Base-by-base conservation (phyloP, 345 rosid genomes). In the Populus euphratica region DNA sequence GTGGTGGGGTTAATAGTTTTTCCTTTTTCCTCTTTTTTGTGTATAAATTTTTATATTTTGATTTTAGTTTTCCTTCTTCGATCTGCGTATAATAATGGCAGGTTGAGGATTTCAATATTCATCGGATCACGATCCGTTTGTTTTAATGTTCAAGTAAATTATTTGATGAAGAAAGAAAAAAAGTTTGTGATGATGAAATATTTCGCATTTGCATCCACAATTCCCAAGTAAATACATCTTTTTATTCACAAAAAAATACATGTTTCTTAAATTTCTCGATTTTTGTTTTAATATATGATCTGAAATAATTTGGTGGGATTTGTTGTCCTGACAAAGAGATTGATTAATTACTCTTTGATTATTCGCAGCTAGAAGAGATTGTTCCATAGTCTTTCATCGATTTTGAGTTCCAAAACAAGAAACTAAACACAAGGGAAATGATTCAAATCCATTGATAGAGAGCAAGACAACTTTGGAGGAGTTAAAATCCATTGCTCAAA, bases 21-120 rank as follows among this genome's bases (percentile, higher is more conserved):
- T 1, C 70, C 81, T 73, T 23, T 38, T 73, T n/a, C 47, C 54
- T 21, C 17, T 49, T 41, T 38, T 77, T 73, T 16, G 38, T 66
- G 52, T 21, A 20, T 27, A 5, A 14, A 17, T 50, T 66, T 66
- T 25, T 5, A 50, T 10, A 69, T 62, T n/a, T 68, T 69, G 21
- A 27, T 31, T 63, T 66, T 75, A 10, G 20, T 29, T 67, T 74
- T 54, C 70, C 66, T 65, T 74, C 77, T 79, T 72, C 77, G 80
- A 44, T 80, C 84, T 85, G 87, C 88, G 16, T 18, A 49, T 68
- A 77, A 84, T 78, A 62, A 74, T 63, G 72, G 89, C 89, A 85
- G 89, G 82, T 82, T 74, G 85, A 81, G 76, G 69, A 77, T 74
- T 79, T 74, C 35, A 47, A 18, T 20, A 12, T 23, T 61, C 2